Base-by-base conservation (phyloP, 257 asterid species). In the Verbascum thapsus region DNA sequence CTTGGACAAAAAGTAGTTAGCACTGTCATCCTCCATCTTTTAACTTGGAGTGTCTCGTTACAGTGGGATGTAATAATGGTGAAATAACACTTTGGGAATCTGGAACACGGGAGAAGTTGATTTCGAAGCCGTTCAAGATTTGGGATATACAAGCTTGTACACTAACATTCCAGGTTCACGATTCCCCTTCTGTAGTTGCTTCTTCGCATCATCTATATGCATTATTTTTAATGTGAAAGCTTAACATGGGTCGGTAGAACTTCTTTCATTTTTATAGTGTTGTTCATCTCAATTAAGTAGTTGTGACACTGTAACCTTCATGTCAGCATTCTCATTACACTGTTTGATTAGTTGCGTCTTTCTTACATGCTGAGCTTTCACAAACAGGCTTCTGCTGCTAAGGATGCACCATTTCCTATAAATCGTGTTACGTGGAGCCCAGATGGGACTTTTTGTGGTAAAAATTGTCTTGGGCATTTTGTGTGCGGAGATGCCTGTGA, bases 81-180 rank as follows among this genome's bases (percentile, higher is more conserved):
- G 99, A 94, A 50, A 81, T 90, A 61, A 81, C 90, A 6, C 90
- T 89, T 26, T 92, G 98, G 97, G 97, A 89, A 74, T 90, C 90
- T 56, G 91, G 95, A 26, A 67, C 77, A 49, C 74, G 98, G 38
- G 98, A 92, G 76, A 92, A 85, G 79, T 59, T 92, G 78, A 77
- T 77, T 51, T 74, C 96, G 38, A 87, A 83, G 80, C 94, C 91
- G 35, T 92, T 92, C 72, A 92, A 89, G 78, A 77, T 87, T 53
- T 86, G 96, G 96, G 98, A 92, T 13, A 80, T 87, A 26, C 89
- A 79, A 68, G 58, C 91, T 53, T 83, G 95, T 76, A 66, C 92
- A 43, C 56, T 81, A 61, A 61, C 92, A 18, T 92, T 92, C 79
- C 97, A 92, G 96, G 98, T 92, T 45, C 16, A 43, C 53, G 26